Conservation (phyloP, 2,329 filamentous ascomycete species). For the Septoria petroselini region DNA sequence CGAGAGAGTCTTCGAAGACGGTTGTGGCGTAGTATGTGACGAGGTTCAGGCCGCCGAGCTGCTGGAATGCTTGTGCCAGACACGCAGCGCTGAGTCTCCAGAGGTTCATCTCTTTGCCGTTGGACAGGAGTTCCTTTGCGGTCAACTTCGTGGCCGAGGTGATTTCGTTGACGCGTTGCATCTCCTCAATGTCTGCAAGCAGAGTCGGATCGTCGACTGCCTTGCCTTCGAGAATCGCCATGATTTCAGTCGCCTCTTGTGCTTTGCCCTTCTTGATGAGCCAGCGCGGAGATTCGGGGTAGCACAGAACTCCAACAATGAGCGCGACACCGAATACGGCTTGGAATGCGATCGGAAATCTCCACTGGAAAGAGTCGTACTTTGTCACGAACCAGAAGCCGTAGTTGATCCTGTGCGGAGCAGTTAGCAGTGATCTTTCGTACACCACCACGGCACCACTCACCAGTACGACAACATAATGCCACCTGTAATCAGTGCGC, state of each 20-base stretch:
- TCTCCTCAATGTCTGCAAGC: conserved; percentile 49
- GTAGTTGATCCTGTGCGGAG: conserved; percentile 52
- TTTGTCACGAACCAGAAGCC: conserved; percentile 40
- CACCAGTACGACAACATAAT: conserved; percentile 50
- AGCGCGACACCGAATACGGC: conserved; percentile 55
- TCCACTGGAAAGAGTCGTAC: conserved; percentile 48
- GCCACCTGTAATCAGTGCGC: conserved; percentile 63
- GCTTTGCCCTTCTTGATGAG: conserved; percentile 46
- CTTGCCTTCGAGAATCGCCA: conserved; percentile 50
- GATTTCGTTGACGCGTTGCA: conserved; percentile 20
- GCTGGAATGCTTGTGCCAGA: conserved; percentile 47
- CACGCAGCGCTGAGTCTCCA: conserved; percentile 46
- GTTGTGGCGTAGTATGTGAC: conserved; percentile 44
- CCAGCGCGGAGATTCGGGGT: conserved; percentile 59
- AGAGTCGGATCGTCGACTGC: conserved; percentile 56
- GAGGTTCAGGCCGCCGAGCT: conserved; percentile 32
- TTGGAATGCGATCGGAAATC: conserved; percentile 56
- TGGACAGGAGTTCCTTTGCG: conserved; percentile 32
- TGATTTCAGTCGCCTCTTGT: conserved; percentile 48
- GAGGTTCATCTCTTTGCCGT: conserved; percentile 44
- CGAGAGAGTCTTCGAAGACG: conserved; percentile 53
- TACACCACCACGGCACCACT: conserved; percentile 56
- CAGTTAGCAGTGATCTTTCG: conserved; percentile 57
- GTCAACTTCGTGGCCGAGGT: conserved; percentile 17
- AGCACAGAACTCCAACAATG: conserved; percentile 46